phyloP scores from a whole-genome alignment of 176 grass and related monocot species.

The Themeda triandra region DNA sequence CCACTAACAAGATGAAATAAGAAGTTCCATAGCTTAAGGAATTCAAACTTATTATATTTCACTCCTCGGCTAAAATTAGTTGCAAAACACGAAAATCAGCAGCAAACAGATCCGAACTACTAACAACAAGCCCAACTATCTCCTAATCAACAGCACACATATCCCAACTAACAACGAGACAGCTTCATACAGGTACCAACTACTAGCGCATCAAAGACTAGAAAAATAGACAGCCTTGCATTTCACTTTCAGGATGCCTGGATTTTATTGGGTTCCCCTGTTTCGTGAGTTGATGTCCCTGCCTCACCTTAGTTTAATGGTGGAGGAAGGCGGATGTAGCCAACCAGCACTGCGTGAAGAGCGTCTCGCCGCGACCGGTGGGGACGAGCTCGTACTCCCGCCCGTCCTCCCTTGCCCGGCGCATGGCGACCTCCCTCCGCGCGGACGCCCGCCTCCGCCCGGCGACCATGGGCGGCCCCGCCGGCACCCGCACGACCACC shows the following conservation, averaged over 20 bases:
- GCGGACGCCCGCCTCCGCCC: conserved; percentile 43
- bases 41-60: too few relatives aligned
- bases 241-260: neutral
- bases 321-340: conserved; percentile 29
- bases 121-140: too few relatives aligned
- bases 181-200: too few relatives aligned
- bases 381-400: conserved; percentile 63
- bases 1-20: too few relatives aligned
- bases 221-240: too few relatives aligned
- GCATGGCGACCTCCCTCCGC: conserved; percentile 40
- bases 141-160: too few relatives aligned
- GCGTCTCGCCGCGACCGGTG: conserved; percentile 58
- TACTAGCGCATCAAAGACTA: too few relatives aligned
- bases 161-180: too few relatives aligned
- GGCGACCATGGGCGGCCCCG: conserved; percentile 39
- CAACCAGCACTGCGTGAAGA: conserved; percentile 87
- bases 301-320: conserved; percentile 34
- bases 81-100: too few relatives aligned
- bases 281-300: neutral
- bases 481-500: conserved; percentile 45
- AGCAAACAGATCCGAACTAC: too few relatives aligned
- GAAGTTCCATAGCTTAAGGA: too few relatives aligned
- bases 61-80: too few relatives aligned
- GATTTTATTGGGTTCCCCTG: neutral
- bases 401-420: conserved; percentile 26